Evolutionary conservation across 768 basidiomycete species (phyloP), one percentile per base, ranked within the genome.

Genomic region (Suillus luteus): DNA sequence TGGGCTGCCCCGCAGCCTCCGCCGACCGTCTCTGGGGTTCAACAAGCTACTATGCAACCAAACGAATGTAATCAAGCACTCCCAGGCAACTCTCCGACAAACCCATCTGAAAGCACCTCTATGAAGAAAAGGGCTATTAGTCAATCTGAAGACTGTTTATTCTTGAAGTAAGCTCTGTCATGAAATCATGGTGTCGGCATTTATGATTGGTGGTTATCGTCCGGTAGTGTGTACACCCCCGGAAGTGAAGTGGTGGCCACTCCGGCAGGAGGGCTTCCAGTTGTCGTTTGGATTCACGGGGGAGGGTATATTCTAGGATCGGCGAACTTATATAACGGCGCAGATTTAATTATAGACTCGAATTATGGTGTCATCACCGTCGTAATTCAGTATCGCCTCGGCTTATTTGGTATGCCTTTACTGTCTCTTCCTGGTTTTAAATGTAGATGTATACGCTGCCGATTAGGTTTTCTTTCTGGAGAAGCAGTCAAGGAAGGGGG

Each of bases 381-480:
- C 1, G 57, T 69, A 15, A 65, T 79, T 33, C 75, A 79, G 60
- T 78, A 78, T 63, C 71, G 77, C 5, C 68, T 79, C 12, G 78
- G 78, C 7, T 11, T 76, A 7, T 74, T 78, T 33, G 75, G 71
- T 71, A 31, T n/a, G 52, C 38, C 9, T 35, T 49, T n/a, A 14
- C 31, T 22, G 19, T 41, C 35, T 14, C 14, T 31, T 22, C 8
- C 46, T 55, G 40, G 15, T 11, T 15, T 61, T 27, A 31, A 27
- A 49, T 49, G 15, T 7, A 49, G 24, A 24, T 54, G 31, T 14
- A 15, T 51, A 24, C 35, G 15, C n/a, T 41, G 9, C 44, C 9
- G 1, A 54, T 17, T 24, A 68, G 82, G 83, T 7, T 85, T 84
- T 69, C 68, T 85, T 38, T 62, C 83, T 24, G 82, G 83, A 0